These are phyloP conservation scores for Bullera alba DNA, from an alignment of 768 basidiomycete genomes.

Conservation along the genomic window DNA sequence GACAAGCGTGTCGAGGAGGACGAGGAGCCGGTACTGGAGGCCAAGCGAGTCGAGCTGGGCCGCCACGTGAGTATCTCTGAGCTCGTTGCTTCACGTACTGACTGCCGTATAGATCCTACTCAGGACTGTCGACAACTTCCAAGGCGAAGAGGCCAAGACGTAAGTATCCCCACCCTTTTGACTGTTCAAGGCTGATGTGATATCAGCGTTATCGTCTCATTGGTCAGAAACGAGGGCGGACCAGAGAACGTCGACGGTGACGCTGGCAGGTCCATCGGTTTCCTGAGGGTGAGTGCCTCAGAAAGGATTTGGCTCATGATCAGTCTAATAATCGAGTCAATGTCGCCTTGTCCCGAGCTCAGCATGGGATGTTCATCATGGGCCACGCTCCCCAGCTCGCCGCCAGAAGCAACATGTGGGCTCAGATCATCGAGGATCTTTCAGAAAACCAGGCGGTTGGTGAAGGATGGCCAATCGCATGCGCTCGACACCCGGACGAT, in stretches of 20 bases:
- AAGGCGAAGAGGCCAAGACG: conserved; percentile 56
- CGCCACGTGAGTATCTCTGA: not conserved
- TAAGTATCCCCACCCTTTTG: not conserved
- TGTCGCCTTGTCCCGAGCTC: conserved; percentile 67
- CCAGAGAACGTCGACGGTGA: conserved; percentile 42
- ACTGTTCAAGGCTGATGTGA: not conserved
- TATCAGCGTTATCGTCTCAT: conserved; percentile 57
- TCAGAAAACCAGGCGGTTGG: conserved; percentile 1
- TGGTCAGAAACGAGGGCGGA: conserved; percentile 64
- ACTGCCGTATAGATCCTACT: conserved; percentile 59
- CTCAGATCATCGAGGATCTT: conserved; percentile 3
- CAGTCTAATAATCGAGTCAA: conserved; percentile 29
- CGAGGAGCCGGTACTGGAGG: not conserved
- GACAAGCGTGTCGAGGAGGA: conserved; percentile 2
- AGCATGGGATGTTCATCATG: conserved; percentile 65
- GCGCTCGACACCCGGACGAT: conserved; percentile 2
- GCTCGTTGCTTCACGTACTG: no score
- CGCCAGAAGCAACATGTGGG: conserved; percentile 6
- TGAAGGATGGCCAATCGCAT: conserved; percentile 4
- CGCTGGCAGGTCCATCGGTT: conserved; percentile 53
- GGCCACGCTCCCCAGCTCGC: conserved; percentile 46
- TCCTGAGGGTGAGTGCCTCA: conserved; percentile 56
- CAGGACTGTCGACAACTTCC: conserved; percentile 71
- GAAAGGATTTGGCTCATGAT: not conserved
- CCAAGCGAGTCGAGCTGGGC: not conserved